These are phyloP conservation scores for Collybia sp. DNA, from an alignment of 768 basidiomycete genomes.

Conservation along the genomic window DNA sequence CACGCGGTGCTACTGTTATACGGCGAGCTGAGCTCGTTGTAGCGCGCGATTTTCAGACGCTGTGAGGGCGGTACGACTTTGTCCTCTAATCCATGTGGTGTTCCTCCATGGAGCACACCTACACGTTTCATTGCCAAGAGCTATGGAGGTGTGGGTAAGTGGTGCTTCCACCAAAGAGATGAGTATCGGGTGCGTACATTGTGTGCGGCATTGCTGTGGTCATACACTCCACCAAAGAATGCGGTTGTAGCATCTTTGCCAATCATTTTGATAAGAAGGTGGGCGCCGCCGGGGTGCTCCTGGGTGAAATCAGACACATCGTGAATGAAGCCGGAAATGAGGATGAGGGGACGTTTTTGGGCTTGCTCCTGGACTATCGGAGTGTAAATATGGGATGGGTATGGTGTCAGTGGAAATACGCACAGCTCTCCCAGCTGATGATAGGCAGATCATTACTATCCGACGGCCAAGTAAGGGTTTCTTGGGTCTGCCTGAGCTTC, in stretches of 20 bases:
- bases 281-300: conserved; percentile 89
- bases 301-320: conserved; percentile 82
- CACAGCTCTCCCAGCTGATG: conserved; percentile 84
- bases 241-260: conserved; percentile 91
- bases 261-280: conserved; percentile 77
- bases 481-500: conserved; percentile 74
- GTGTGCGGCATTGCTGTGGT: conserved; percentile 86
- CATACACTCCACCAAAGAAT: conserved; percentile 91
- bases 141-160: conserved; percentile 19
- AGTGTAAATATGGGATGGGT: conserved; percentile 3
- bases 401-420: conserved; percentile 16
- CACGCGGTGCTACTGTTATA: conserved; percentile 51
- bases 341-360: conserved; percentile 73
- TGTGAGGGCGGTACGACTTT: conserved; percentile 70
- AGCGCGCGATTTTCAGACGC: conserved; percentile 63
- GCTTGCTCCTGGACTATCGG: conserved; percentile 72
- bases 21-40: conserved; percentile 52
- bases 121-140: conserved; percentile 65
- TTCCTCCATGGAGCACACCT: conserved; percentile 57
- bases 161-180: background rate
- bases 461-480: conserved; percentile 74
- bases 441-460: conserved; percentile 74
- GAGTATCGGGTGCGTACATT: conserved; percentile 43
- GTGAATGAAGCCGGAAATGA: conserved; percentile 91
- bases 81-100: conserved; percentile 54